A percentile compares a stretch with the other conserved stretches of the same genome.
These are phyloP conservation scores for Leptographium wingfieldii DNA, from an alignment of 2,329 filamentous ascomycete species.

Conservation along the genomic window DNA sequence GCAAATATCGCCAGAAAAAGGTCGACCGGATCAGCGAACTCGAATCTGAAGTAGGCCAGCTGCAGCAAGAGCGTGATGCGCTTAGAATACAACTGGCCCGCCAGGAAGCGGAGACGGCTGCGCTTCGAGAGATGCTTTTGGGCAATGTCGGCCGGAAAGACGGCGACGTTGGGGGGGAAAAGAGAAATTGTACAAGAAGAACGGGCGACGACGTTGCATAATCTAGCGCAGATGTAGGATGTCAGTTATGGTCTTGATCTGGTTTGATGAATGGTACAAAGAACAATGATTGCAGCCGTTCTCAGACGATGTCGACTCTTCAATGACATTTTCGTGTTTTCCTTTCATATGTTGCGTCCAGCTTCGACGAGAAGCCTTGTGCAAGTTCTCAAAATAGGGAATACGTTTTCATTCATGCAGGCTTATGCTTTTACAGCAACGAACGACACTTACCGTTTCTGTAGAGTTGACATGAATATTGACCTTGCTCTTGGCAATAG, in stretches of 20 bases:
- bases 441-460: neutral
- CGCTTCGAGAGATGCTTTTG: conserved; percentile 33
- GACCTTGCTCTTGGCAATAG: too few species aligned
- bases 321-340: conserved; percentile 7
- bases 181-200: neutral
- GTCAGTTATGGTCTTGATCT: neutral
- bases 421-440: neutral
- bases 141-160: neutral
- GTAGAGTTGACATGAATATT: too few species aligned
- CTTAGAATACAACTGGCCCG: conserved; percentile 42
- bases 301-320: conserved; percentile 16
- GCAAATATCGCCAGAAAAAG: conserved; percentile 51
- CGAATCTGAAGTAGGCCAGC: conserved; percentile 38
- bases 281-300: neutral
- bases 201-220: too few species aligned
- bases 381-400: conserved; percentile 12
- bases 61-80: conserved; percentile 42
- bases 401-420: conserved; percentile 12
- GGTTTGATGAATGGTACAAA: neutral
- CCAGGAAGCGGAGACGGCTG: conserved; percentile 45
- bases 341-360: conserved; percentile 3
- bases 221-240: neutral
- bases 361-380: neutral
- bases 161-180: too few species aligned
- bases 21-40: conserved; percentile 45